Conservation (phyloP, 495 filamentous ascomycete genomes). For the Penicillium antarcticum region DNA sequence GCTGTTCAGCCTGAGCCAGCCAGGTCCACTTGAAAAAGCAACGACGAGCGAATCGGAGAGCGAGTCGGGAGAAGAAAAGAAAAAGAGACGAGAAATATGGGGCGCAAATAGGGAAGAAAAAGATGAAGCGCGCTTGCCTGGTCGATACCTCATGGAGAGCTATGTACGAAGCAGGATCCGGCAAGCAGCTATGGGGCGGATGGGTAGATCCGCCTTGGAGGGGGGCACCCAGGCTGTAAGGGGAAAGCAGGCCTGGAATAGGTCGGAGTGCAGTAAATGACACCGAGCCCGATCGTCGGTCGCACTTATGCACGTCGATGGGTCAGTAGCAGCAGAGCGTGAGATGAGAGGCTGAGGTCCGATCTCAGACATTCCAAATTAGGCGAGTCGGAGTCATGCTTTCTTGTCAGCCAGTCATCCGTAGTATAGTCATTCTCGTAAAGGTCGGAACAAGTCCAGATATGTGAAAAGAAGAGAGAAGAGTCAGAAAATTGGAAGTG, state of each 20-base stretch:
- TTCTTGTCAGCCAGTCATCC: no score
- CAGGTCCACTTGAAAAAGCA: slow-evolving; percentile 52
- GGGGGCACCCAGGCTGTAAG: slow-evolving; percentile 13
- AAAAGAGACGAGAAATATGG: slow-evolving; percentile 8
- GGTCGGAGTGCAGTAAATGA: slow-evolving; percentile 9
- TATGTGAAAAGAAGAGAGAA: not conserved
- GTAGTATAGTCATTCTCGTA: no score
- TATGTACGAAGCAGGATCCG: slow-evolving; percentile 16
- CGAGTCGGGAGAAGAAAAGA: not conserved
- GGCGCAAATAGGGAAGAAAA: not conserved
- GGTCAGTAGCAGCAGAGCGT: slow-evolving; percentile 15
- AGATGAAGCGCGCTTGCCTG: slow-evolving; percentile 21
- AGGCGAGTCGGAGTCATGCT: no score
- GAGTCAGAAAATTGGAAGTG: not conserved
- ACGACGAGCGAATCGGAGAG: slow-evolving; percentile 19
- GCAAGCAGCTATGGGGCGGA: slow-evolving; percentile 10
- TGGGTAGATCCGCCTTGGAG: slow-evolving; percentile 21
- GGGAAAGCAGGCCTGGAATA: slow-evolving; percentile 8
- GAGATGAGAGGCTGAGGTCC: slow-evolving; percentile 16
- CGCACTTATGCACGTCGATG: slow-evolving; percentile 40
- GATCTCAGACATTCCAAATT: slow-evolving; percentile 18
- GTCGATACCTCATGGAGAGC: slow-evolving; percentile 12
- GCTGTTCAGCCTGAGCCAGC: slow-evolving; percentile 57
- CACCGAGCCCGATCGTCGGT: slow-evolving; percentile 32
- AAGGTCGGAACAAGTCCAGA: no score